phyloP scores from a whole-genome alignment of 1,284 basidiomycete genomes.

The Apiotrichum siamense region DNA sequence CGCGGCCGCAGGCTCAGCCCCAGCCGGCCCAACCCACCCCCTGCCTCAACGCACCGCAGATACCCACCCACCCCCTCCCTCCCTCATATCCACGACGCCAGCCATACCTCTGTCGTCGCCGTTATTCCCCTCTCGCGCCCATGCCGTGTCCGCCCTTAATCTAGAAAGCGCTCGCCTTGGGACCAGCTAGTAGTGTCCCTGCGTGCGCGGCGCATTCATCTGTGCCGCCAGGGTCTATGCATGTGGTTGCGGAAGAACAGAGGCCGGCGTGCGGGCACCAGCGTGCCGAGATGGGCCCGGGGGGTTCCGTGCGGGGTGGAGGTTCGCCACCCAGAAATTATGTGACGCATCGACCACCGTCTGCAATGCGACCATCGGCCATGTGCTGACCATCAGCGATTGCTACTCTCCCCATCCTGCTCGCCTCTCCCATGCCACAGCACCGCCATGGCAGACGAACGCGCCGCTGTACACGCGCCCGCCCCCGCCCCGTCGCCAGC shows the following conservation, averaged over 20 bases:
- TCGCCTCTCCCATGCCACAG: neutral
- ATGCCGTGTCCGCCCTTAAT: neutral
- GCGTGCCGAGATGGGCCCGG: too few species aligned
- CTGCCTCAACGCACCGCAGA: constrained; percentile 16
- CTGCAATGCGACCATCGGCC: too few species aligned
- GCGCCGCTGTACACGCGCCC: too few species aligned
- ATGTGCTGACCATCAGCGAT: constrained; percentile 30
- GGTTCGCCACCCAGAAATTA: constrained; percentile 10
- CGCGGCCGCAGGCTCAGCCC: too few species aligned
- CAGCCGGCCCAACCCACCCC: neutral
- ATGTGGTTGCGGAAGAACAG: neutral
- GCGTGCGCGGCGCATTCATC: constrained; percentile 14
- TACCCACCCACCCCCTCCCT: neutral
- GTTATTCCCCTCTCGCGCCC: neutral
- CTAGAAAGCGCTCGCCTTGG: neutral
- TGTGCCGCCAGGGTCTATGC: constrained; percentile 13
- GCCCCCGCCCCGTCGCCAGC: too few species aligned
- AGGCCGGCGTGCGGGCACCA: too few species aligned
- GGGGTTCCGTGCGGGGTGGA: constrained; percentile 4
- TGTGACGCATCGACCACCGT: too few species aligned
- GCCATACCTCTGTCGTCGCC: constrained; percentile 8
- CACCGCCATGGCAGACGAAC: neutral
- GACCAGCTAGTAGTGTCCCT: neutral
- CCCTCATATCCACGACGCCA: constrained; percentile 4
- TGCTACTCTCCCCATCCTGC: constrained; percentile 77